Conservation (phyloP, 2,329 filamentous ascomycete species). For the Lachnellula willkommii region DNA sequence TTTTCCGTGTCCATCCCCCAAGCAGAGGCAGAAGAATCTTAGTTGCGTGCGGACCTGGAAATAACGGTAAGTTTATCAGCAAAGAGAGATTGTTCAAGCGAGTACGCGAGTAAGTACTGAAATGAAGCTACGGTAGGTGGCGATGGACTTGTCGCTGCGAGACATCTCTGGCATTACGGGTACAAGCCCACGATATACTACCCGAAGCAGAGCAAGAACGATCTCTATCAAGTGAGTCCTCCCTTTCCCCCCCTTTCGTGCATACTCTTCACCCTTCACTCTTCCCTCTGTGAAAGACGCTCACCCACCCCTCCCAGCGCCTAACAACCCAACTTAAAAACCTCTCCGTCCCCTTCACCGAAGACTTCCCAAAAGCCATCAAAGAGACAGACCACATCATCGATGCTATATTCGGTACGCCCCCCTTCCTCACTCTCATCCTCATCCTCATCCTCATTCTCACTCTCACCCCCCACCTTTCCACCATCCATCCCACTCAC, state of each 20-base stretch:
- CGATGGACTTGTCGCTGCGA: conserved; percentile 88
- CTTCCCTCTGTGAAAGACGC: too few species aligned
- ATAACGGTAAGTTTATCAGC: conserved; percentile 49
- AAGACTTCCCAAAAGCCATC: conserved; percentile 68
- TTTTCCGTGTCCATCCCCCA: conserved; percentile 78
- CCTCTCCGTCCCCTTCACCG: conserved; percentile 74
- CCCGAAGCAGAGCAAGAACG: conserved; percentile 85
- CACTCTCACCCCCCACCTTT: neutral
- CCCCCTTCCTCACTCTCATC: neutral
- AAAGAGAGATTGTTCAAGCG: neutral
- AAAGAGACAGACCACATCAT: conserved; percentile 71
- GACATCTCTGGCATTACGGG: conserved; percentile 87
- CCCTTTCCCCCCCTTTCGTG: neutral
- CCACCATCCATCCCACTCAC: conserved; percentile 9
- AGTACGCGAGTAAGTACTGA: neutral
- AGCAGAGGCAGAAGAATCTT: conserved; percentile 67
- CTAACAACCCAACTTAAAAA: conserved; percentile 79
- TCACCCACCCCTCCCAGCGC: conserved; percentile 46
- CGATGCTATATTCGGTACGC: conserved; percentile 83
- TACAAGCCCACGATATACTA: conserved; percentile 88
- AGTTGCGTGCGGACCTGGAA: conserved; percentile 83
- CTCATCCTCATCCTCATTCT: too few species aligned
- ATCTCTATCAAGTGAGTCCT: conserved; percentile 69
- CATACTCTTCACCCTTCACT: neutral
- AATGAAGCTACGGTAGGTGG: conserved; percentile 53